phyloP scores from a whole-genome alignment of 129 eudicot species.

The Chrysanthemum seticuspe region DNA sequence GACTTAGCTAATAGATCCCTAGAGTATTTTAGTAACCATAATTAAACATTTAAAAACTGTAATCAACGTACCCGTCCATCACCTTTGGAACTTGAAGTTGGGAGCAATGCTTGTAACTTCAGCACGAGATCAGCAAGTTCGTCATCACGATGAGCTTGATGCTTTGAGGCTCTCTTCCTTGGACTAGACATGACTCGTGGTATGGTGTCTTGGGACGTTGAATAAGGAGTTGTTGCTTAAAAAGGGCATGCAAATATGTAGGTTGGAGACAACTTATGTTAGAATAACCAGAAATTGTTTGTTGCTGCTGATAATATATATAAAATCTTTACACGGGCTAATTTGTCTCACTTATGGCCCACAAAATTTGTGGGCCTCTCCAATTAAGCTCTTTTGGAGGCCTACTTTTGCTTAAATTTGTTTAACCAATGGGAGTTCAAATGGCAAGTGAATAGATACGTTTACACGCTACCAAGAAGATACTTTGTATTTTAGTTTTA shows the following conservation, averaged over 20 bases:
- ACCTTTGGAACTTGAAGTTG: constrained; percentile 15
- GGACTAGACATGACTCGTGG: constrained; percentile 21
- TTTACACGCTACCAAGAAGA: constrained; percentile 1
- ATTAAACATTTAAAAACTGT: not conserved
- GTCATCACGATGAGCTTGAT: not conserved
- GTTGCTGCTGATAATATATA: constrained; percentile 18
- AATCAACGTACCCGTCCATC: constrained; percentile 8
- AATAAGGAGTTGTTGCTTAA: constrained; percentile 5
- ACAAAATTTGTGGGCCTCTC: constrained; percentile 4
- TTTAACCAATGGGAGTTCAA: not conserved
- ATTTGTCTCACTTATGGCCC: constrained; percentile 18
- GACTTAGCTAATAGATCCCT: no score
- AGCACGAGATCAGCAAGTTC: constrained; percentile 13
- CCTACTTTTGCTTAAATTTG: not conserved
- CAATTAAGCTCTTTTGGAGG: not conserved
- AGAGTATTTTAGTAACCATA: not conserved
- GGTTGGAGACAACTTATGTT: constrained; percentile 25
- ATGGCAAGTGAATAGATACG: not conserved
- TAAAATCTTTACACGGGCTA: not conserved
- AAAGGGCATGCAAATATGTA: constrained; percentile 8
- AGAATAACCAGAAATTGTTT: constrained; percentile 14
- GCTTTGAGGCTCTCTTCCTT: constrained; percentile 1
- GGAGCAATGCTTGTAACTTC: constrained; percentile 26
- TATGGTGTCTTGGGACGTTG: not conserved
- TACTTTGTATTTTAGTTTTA: not conserved